Evolutionary conservation across 768 basidiomycete genomes (phyloP), one percentile per base, ranked within the genome.

Genomic region (Boletellus emodensis): DNA sequence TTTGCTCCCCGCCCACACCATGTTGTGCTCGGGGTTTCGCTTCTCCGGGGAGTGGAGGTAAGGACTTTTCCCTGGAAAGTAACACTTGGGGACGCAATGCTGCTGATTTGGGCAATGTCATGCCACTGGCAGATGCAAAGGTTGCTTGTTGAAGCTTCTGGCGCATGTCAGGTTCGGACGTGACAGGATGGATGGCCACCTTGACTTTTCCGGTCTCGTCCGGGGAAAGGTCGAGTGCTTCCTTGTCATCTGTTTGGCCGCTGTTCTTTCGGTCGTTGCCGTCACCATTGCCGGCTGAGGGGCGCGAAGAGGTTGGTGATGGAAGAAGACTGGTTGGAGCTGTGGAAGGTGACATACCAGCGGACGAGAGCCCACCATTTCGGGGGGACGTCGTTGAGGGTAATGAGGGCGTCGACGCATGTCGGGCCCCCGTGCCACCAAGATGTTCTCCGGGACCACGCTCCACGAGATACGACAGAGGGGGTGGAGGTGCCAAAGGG

Each of bases 401-500:
- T 40, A 89, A 70, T 18, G 88, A 88, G 12, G 84, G 81, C 5
- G 84, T 83, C 14, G 89, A 88, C 22, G 78, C 74, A 59, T 84
- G 85, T 6, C 87, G 80, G 44, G 73, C 73, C 20, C 59, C 62
- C 1, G 55, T 14, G 40, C 71, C 68, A 32, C 66, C 64, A 38
- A 81, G 75, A 30, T 74, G 73, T 39, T 81, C 78, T n/a, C 78
- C 75, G 37, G 78, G 78, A 49, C 78, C 75, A 53, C 72, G 68
- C 53, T 69, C 71, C 3, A 92, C 91, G 41, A 97, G 78, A 70
- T 93, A 94, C 0, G 91, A 91, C 46, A 98, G 63, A 5, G 92
- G 87, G 5, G 95, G 95, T 3, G 95, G 95, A 1, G 94, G 95
- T 3, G 88, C 84, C 36, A 96, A 73, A 4, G 90, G 93, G 9